phyloP scores from a whole-genome alignment of 208 protist genomes.

The Trypanosoma lewisi region DNA sequence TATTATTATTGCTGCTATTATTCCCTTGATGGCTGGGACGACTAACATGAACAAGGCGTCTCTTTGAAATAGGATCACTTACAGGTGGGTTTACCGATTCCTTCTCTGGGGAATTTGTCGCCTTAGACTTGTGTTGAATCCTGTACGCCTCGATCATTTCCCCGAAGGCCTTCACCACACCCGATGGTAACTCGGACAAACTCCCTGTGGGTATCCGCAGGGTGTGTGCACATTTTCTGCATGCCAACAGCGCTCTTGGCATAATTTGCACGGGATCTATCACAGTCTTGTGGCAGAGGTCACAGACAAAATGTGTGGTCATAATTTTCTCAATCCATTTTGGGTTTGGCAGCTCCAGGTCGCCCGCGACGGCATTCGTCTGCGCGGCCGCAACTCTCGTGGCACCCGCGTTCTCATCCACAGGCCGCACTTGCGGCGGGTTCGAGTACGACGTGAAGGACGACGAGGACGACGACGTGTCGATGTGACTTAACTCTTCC shows the following conservation, averaged over 20 bases:
- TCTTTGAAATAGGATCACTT: constrained; percentile 27
- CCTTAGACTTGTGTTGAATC: background rate
- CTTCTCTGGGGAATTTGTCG: constrained; percentile 1
- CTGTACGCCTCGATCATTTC: constrained; percentile 24
- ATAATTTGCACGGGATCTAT: constrained; percentile 55
- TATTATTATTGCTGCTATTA: too few species aligned
- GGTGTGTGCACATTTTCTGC: constrained; percentile 41
- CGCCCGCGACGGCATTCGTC: background rate
- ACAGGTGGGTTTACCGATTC: background rate
- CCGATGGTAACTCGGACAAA: constrained; percentile 36
- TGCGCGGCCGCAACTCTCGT: background rate
- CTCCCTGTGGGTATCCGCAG: constrained; percentile 13
- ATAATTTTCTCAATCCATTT: constrained; percentile 35
- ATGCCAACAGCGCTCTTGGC: constrained; percentile 37
- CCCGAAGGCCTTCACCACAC: constrained; percentile 27
- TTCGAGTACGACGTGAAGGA: constrained; percentile 17
- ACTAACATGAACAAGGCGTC: constrained; percentile 34
- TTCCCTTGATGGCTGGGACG: too few species aligned
- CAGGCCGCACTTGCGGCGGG: background rate
- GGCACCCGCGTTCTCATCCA: background rate
- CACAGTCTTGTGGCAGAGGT: constrained; percentile 41
- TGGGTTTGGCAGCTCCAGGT: background rate
- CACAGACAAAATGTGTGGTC: constrained; percentile 45
- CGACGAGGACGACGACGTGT: constrained; percentile 19
- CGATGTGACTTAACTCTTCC: constrained; percentile 10